Evolutionary conservation across 306 rosid species (phyloP), one percentile per base, ranked within the genome.

Genomic region (Gillenia trifoliata): DNA sequence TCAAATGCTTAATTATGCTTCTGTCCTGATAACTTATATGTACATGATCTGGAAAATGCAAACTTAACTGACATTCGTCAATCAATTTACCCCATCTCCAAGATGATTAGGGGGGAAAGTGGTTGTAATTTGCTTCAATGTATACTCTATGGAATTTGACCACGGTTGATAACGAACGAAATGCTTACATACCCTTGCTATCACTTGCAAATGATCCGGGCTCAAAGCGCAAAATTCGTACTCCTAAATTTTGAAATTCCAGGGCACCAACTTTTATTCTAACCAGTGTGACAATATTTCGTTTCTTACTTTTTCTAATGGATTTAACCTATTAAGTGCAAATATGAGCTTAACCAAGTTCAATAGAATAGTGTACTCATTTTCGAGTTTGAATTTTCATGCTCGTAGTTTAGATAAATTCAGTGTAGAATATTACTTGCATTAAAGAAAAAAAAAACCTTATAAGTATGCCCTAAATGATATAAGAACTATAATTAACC

Each of bases 31-130:
- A 34, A 52, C 8, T 26, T 12, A 31, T 75, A 75, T 80, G 85
- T 86, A 75, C 79, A 72, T 63, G 70, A 82, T 68, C 31, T 79
- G 38, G 56, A 56, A 49, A 56, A n/a, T 4, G 28, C 17, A 6
- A 75, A 47, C 75, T 50, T 50, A 72, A 68, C 61, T 47, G 84
- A 34, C 82, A 66, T 74, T 73, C 56, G 41, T 77, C 64, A 65
- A 60, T 57, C 62, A 78, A 82, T 85, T 60, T 77, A 81, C 62
- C 40, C 41, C 1, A 13, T 41, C 77, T 60, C 80, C 84, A 74
- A n/a, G 30, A 60, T 40, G 16, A 64, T 66, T 49, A 6, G 41
- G 26, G 72, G 66, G 76, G 66, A 74, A 76, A 64, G 75, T 84
- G 66, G 75, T 78, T 66, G 77, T 73, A 70, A 68, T 78, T 31